Percentiles rank a stretch among this genome's conserved stretches.
Evolutionary conservation across 2,329 filamentous ascomycete genomes (phyloP).

Genomic region (Colletotrichum shisoi): DNA sequence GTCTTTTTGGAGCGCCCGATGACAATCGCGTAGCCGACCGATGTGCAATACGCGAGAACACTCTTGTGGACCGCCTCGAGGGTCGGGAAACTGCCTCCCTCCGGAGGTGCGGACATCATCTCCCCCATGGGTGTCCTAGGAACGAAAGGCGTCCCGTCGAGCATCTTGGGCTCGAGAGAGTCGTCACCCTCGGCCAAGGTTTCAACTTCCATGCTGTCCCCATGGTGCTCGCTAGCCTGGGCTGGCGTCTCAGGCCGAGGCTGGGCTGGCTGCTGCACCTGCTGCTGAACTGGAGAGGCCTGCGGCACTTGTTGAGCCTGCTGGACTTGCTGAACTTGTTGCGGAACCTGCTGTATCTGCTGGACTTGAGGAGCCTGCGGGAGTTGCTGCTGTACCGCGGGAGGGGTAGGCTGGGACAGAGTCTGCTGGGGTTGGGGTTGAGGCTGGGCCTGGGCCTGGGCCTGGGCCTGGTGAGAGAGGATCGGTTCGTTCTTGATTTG

Average conservation of each 20-base stretch:
- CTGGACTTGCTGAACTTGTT: slow-evolving; percentile 44
- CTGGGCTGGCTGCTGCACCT: slow-evolving; percentile 50
- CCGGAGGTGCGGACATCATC: slow-evolving; percentile 69
- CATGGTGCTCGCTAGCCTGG: slow-evolving; percentile 52
- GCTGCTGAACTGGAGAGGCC: slow-evolving; percentile 43
- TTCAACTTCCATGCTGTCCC: slow-evolving; percentile 63
- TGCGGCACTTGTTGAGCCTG: slow-evolving; percentile 41
- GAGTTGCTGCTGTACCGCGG: slow-evolving; percentile 28
- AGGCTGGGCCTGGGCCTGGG: slow-evolving; percentile 17
- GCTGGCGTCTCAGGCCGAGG: slow-evolving; percentile 46
- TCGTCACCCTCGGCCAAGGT: slow-evolving; percentile 58
- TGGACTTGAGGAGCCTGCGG: slow-evolving; percentile 41
- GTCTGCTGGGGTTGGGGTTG: slow-evolving; percentile 41
- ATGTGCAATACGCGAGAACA: slow-evolving; percentile 70
- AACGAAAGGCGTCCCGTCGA: slow-evolving; percentile 60
- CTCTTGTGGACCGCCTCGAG: slow-evolving; percentile 71
- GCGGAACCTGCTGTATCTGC: slow-evolving; percentile 42
- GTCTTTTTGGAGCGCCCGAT: slow-evolving; percentile 74
- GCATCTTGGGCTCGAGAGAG: slow-evolving; percentile 57
- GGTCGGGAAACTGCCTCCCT: slow-evolving; percentile 70
- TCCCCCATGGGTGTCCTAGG: slow-evolving; percentile 64
- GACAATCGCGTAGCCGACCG: slow-evolving; percentile 72
- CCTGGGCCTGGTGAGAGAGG: slow-evolving; percentile 30
- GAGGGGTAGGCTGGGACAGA: slow-evolving; percentile 27
- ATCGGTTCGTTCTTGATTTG: slow-evolving; percentile 43